Percentiles rank a stretch among this genome's conserved stretches.
Conservation (phyloP, 2,329 filamentous ascomycete genomes). For the Colletotrichum neosansevieriae region DNA sequence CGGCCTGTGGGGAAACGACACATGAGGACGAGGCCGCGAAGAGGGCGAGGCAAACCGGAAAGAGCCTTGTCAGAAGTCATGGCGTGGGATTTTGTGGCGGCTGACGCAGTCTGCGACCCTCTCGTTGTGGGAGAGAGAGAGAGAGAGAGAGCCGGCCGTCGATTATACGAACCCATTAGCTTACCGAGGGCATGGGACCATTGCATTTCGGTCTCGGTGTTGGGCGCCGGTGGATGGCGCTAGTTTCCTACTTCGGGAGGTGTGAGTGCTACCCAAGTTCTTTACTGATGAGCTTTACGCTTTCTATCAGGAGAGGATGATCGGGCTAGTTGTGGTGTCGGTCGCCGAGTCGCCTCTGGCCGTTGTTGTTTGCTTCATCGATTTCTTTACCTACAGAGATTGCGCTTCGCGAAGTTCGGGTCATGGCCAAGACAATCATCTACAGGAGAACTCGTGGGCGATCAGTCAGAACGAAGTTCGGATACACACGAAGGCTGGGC, state of each 20-base stretch:
- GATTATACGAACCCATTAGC: conserved; percentile 23
- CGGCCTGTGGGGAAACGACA: conserved; percentile 1
- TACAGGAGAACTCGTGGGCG: too few species aligned
- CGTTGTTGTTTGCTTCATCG: too few species aligned
- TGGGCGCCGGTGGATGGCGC: not conserved
- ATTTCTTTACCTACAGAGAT: too few species aligned
- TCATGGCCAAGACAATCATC: too few species aligned
- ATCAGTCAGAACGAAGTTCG: too few species aligned
- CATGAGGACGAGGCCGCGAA: not conserved
- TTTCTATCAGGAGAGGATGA: too few species aligned
- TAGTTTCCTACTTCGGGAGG: not conserved
- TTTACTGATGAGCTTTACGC: too few species aligned
- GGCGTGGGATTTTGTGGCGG: not conserved
- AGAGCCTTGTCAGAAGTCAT: not conserved
- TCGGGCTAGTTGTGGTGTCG: too few species aligned
- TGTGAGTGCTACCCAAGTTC: too few species aligned
- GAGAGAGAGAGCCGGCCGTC: not conserved
- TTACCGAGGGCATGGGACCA: conserved; percentile 24
- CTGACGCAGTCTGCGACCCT: not conserved
- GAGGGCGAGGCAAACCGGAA: not conserved
- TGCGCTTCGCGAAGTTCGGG: too few species aligned
- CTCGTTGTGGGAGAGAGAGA: not conserved
- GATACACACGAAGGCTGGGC: too few species aligned
- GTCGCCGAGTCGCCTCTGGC: too few species aligned
- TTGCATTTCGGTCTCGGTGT: conserved; percentile 3